A percentile compares a stretch with the other conserved stretches of the same genome.
These are phyloP conservation scores for Blastobotrys indianensis DNA, from an alignment of 1,139 yeast genomes.

Conservation along the genomic window DNA sequence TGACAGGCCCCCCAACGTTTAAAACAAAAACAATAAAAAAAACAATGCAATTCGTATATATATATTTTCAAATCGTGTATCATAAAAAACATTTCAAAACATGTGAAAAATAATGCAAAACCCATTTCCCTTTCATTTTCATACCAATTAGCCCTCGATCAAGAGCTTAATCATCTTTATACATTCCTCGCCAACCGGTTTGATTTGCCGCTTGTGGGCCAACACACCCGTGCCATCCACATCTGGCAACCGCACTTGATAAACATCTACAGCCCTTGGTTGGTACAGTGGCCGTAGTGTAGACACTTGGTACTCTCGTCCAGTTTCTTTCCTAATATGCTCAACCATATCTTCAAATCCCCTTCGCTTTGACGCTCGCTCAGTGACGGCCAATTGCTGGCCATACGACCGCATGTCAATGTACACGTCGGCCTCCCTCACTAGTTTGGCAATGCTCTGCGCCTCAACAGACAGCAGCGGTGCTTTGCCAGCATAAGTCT, in stretches of 20 bases:
- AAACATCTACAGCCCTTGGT: constrained; percentile 23
- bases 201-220: constrained; percentile 63
- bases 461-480: constrained; percentile 79
- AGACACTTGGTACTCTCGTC: constrained; percentile 52
- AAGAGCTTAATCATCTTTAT: constrained; percentile 36
- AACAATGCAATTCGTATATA: background rate
- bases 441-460: constrained; percentile 53
- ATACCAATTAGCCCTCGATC: background rate
- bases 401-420: constrained; percentile 81
- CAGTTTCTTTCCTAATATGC: constrained; percentile 17
- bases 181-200: constrained; percentile 72
- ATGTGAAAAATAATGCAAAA: constrained; percentile 4
- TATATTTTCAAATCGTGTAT: background rate
- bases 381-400: constrained; percentile 54
- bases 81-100: background rate
- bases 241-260: constrained; percentile 71
- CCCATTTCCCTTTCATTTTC: background rate
- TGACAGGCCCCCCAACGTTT: background rate
- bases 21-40: background rate
- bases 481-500: constrained; percentile 58
- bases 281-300: constrained; percentile 52
- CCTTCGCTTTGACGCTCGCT: constrained; percentile 1
- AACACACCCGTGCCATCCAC: constrained; percentile 80
- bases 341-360: constrained; percentile 9
- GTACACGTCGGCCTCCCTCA: constrained; percentile 62